phyloP scores from a whole-genome alignment of 495 filamentous ascomycete genomes.

The Trichoderma asperelloides region DNA sequence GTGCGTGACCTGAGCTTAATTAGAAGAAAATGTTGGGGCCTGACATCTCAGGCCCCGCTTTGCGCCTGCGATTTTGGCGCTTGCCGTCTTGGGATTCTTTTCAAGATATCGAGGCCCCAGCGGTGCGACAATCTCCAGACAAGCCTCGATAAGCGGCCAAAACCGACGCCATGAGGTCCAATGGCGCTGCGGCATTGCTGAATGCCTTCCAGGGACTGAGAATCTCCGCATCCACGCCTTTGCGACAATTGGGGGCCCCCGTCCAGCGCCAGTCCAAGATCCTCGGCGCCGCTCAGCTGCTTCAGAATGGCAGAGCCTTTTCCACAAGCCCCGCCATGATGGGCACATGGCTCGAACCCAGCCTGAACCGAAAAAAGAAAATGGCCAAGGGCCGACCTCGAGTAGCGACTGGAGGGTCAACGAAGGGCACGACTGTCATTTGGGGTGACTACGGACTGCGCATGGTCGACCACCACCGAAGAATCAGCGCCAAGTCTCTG shows the following conservation, averaged over 20 bases:
- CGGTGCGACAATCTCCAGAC: background rate
- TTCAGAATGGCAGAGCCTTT: conserved; percentile 51
- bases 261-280: conserved; percentile 23
- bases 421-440: conserved; percentile 84
- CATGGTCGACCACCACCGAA: conserved; percentile 85
- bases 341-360: conserved; percentile 74
- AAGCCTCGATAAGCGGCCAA: conserved; percentile 7
- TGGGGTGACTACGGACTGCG: conserved; percentile 96
- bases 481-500: conserved; percentile 78
- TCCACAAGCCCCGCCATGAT: conserved; percentile 55
- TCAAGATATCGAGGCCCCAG: conserved; percentile 1
- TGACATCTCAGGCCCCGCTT: conserved; percentile 10
- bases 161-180: conserved; percentile 30
- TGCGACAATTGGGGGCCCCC: conserved; percentile 9
- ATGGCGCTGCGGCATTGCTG: conserved; percentile 28
- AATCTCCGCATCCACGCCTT: conserved; percentile 24
- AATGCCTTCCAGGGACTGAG: conserved; percentile 34
- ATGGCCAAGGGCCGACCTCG: conserved; percentile 84
- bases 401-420: conserved; percentile 82
- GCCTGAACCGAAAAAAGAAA: conserved; percentile 63
- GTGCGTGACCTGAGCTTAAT: conserved; percentile 12
- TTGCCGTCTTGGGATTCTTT: conserved; percentile 3
- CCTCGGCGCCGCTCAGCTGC: conserved; percentile 14
- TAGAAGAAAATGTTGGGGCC: background rate
- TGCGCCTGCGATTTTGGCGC: background rate